These are phyloP conservation scores for Ophiostoma quercus DNA, from an alignment of 2,329 filamentous ascomycete species.

Conservation along the genomic window DNA sequence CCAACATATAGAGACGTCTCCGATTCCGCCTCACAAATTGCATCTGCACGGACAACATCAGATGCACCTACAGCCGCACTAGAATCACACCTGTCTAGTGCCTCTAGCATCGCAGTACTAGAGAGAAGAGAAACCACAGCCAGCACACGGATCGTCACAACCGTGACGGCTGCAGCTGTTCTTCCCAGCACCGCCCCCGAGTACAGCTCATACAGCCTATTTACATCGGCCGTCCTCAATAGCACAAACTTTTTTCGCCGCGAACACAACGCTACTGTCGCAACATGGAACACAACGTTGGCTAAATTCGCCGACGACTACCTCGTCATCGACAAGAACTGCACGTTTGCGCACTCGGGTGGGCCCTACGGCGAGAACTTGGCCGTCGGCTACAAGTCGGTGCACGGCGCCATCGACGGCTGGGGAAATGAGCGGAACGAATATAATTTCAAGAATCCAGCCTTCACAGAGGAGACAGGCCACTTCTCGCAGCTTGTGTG, in stretches of 20 bases:
- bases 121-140: not conserved
- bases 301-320: conserved; percentile 51
- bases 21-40: not conserved
- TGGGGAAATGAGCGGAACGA: conserved; percentile 58
- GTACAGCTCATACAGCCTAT: conserved; percentile 36
- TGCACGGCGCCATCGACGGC: conserved; percentile 50
- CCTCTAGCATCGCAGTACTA: too few species aligned
- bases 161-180: conserved; percentile 34
- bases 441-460: conserved; percentile 55
- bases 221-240: conserved; percentile 55
- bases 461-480: conserved; percentile 56
- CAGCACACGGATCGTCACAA: conserved; percentile 26
- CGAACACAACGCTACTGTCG: conserved; percentile 53
- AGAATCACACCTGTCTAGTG: not conserved
- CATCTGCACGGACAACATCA: not conserved
- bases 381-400: conserved; percentile 60
- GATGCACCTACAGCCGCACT: not conserved
- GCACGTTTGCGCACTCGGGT: conserved; percentile 51
- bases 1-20: not conserved
- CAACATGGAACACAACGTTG: conserved; percentile 63
- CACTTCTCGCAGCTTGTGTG: conserved; percentile 73
- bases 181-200: conserved; percentile 38
- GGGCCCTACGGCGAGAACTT: conserved; percentile 71
- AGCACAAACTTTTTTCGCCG: conserved; percentile 61
- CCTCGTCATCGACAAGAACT: conserved; percentile 37